Evolutionary conservation across 2,329 filamentous ascomycete genomes (phyloP).

Genomic region (Alternaria sp.): DNA sequence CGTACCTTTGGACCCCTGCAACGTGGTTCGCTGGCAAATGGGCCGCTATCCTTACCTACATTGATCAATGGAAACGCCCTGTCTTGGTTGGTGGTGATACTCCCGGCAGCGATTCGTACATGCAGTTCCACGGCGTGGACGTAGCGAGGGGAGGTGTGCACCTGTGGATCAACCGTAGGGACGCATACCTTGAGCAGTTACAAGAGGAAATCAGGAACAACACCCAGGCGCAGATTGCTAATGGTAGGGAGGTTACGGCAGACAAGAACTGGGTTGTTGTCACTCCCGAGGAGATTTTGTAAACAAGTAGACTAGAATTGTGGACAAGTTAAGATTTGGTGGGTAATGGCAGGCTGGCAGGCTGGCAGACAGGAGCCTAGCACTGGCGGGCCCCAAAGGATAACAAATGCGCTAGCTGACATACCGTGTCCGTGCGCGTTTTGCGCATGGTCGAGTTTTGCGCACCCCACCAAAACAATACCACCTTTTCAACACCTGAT

Average conservation of each 20-base stretch:
- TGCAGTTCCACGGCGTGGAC: slow-evolving; percentile 45
- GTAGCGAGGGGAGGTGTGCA: slow-evolving; percentile 41
- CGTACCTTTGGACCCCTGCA: slow-evolving; percentile 44
- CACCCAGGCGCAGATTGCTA: slow-evolving; percentile 36
- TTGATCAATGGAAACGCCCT: slow-evolving; percentile 44
- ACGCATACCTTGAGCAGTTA: slow-evolving; percentile 31
- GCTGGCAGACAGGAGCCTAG: background rate
- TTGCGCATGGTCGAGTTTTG: no score
- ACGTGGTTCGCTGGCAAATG: slow-evolving; percentile 47
- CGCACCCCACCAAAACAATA: no score
- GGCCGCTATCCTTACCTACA: slow-evolving; percentile 44
- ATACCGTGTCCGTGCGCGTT: no score
- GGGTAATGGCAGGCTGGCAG: background rate
- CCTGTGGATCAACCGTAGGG: slow-evolving; percentile 41
- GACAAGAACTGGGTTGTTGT: slow-evolving; percentile 47
- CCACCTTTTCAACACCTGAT: no score
- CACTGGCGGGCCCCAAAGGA: background rate
- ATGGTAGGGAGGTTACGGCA: slow-evolving; percentile 40
- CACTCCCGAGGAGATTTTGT: slow-evolving; percentile 41
- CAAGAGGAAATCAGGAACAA: slow-evolving; percentile 37
- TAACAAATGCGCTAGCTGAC: slow-evolving; percentile 12
- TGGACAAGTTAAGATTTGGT: background rate
- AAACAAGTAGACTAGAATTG: background rate
- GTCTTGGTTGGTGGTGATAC: slow-evolving; percentile 42
- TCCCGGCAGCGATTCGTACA: slow-evolving; percentile 44